Evolutionary conservation across 108 stramenopile genomes (phyloP).

Genomic region (Pseudonitzschia pungens): DNA sequence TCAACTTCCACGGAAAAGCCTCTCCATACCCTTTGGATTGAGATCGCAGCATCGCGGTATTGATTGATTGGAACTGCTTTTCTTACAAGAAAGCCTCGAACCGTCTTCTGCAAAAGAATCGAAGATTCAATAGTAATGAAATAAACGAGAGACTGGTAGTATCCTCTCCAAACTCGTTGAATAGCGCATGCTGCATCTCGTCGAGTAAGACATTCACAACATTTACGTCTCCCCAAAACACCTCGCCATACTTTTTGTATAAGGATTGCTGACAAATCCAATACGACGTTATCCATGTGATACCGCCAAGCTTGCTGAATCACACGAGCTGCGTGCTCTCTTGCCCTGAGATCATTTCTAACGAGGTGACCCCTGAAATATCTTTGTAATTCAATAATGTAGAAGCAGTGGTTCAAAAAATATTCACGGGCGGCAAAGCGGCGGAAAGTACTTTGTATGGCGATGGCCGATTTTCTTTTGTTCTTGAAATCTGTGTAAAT

Average conservation of each 20-base stretch:
- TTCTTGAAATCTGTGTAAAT: conserved; percentile 1
- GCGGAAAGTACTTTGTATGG: conserved; percentile 32
- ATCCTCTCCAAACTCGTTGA: conserved; percentile 41
- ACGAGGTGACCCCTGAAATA: conserved; percentile 25
- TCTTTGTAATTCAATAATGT: conserved; percentile 34
- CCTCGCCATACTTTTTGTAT: conserved; percentile 34
- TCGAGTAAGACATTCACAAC: neutral
- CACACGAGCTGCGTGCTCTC: conserved; percentile 19
- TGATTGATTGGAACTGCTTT: conserved; percentile 8
- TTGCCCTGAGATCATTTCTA: conserved; percentile 3
- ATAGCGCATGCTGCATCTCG: conserved; percentile 39
- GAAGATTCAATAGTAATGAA: conserved; percentile 19
- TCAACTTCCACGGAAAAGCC: conserved; percentile 44
- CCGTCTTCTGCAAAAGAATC: conserved; percentile 17
- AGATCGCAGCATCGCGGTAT: conserved; percentile 21
- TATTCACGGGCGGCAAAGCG: conserved; percentile 13
- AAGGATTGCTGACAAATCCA: conserved; percentile 20
- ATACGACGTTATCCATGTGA: conserved; percentile 18
- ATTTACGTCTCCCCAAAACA: conserved; percentile 7
- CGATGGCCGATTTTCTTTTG: conserved; percentile 25
- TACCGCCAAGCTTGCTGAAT: conserved; percentile 43
- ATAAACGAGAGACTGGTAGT: conserved; percentile 17
- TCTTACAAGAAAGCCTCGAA: conserved; percentile 23
- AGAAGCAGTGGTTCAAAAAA: conserved; percentile 7
- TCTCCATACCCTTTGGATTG: conserved; percentile 46